Evolutionary conservation across 768 basidiomycete genomes (phyloP).

Genomic region (Suillus fuscotomentosus): DNA sequence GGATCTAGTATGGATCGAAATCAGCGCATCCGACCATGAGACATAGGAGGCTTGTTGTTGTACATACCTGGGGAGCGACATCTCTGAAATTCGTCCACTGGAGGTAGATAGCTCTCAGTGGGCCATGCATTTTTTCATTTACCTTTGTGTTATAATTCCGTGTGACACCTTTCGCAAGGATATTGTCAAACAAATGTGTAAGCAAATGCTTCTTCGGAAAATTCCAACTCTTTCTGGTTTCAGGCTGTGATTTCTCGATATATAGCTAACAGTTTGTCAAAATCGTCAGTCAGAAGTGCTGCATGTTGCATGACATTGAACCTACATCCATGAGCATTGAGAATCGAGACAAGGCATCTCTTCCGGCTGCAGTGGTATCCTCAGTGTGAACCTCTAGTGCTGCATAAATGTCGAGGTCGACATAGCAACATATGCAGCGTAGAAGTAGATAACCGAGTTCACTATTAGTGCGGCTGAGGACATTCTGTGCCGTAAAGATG

Average conservation of each 20-base stretch:
- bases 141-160: not conserved
- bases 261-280: not conserved
- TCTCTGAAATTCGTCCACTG: not conserved
- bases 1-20: not conserved
- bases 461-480: not conserved
- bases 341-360: not conserved
- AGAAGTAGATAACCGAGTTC: not conserved
- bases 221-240: not conserved
- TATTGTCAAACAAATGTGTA: not conserved
- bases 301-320: not conserved
- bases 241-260: not conserved
- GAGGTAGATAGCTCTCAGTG: not conserved
- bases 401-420: not conserved
- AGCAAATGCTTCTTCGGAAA: not conserved
- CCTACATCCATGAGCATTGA: not conserved
- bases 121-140: not conserved
- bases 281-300: not conserved
- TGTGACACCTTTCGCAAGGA: not conserved
- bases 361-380: not conserved
- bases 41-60: not conserved
- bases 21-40: not conserved
- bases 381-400: not conserved
- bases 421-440: not conserved
- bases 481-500: not conserved
- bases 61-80: not conserved